Conservation (phyloP, 768 basidiomycete genomes). For the Leucocoprinus leucothites region DNA sequence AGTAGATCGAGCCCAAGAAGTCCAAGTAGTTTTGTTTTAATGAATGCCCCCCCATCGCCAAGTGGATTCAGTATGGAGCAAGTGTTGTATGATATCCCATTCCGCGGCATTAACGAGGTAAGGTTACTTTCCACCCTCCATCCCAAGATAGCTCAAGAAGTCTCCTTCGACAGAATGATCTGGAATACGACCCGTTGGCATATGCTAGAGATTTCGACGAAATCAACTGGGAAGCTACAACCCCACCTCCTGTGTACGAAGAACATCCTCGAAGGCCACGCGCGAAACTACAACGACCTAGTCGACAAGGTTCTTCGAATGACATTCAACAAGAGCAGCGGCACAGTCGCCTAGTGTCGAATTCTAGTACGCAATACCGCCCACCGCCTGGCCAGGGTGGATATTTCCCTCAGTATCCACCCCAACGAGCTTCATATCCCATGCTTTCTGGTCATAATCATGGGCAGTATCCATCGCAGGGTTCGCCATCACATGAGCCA, state of each 20-base stretch:
- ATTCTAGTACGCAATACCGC: no score
- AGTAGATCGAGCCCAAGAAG: no score
- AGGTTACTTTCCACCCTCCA: no score
- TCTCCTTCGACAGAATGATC: no score
- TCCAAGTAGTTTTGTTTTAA: background rate
- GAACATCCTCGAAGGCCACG: background rate
- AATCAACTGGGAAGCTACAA: conserved; percentile 71
- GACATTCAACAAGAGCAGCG: background rate
- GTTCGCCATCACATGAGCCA: background rate
- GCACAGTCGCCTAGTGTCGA: background rate
- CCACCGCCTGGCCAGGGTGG: background rate
- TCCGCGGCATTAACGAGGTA: no score
- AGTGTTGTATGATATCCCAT: no score
- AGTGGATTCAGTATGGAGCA: no score
- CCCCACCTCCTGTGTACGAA: background rate
- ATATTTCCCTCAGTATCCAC: background rate
- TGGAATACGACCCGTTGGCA: no score
- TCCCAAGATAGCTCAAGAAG: no score
- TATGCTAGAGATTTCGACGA: conserved; percentile 70
- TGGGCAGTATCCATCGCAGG: no score
- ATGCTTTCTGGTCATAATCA: background rate
- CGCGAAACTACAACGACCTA: background rate
- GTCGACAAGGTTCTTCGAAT: background rate
- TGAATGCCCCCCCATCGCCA: conserved; percentile 34
- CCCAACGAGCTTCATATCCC: conserved; percentile 2